phyloP scores from a whole-genome alignment of 1,284 basidiomycete species.

The Irpex rosettiformis region DNA sequence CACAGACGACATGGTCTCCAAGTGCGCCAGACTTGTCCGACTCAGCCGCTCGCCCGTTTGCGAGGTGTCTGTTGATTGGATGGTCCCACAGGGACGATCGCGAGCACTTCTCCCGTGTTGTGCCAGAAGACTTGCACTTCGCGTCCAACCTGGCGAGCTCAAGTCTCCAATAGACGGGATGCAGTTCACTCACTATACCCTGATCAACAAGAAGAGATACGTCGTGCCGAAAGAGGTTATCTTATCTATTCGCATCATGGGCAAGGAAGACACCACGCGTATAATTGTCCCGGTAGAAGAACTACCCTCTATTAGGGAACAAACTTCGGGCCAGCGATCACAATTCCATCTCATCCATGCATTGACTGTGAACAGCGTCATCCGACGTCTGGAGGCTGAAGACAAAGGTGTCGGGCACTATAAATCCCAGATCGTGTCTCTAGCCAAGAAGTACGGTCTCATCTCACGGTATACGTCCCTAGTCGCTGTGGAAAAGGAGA shows the following conservation, averaged over 20 bases:
- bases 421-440: slow-evolving; percentile 41
- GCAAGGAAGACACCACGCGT: slow-evolving; percentile 3
- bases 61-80: slow-evolving; percentile 47
- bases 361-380: background rate
- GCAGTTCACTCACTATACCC: background rate
- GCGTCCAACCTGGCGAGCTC: background rate
- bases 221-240: background rate
- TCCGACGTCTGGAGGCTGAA: slow-evolving; percentile 12
- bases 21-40: slow-evolving; percentile 45
- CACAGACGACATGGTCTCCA: slow-evolving; percentile 41
- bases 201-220: background rate
- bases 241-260: background rate
- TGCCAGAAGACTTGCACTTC: background rate
- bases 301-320: background rate
- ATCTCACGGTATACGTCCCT: slow-evolving; percentile 53
- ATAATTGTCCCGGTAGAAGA: slow-evolving; percentile 5
- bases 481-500: slow-evolving; percentile 40
- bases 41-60: slow-evolving; percentile 44
- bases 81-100: slow-evolving; percentile 12
- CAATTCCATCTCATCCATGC: slow-evolving; percentile 2
- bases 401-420: slow-evolving; percentile 15
- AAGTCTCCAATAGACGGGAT: background rate
- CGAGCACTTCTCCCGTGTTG: background rate
- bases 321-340: background rate
- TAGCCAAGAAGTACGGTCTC: slow-evolving; percentile 51